phyloP scores from a whole-genome alignment of 179 eudicot species.

The Nepenthes alata region DNA sequence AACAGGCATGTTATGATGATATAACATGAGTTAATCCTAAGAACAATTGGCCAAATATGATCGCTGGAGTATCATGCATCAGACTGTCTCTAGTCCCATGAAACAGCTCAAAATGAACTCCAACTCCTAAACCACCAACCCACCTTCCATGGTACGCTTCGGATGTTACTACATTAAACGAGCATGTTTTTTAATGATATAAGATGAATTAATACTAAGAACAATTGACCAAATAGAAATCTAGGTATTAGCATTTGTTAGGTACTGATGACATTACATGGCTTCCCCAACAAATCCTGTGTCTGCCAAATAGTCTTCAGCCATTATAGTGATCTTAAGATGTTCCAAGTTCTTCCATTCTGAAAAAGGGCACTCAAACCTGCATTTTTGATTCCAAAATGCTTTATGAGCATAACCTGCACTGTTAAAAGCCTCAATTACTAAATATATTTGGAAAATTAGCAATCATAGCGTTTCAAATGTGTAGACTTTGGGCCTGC shows the following conservation, averaged over 20 bases:
- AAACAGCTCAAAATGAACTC: too few species aligned
- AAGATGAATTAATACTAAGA: too few species aligned
- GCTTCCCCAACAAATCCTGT: conserved; percentile 62
- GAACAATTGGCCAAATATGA: too few species aligned
- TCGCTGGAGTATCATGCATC: too few species aligned
- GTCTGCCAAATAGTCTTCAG: conserved; percentile 32
- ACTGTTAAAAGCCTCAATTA: conserved; percentile 3
- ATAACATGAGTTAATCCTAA: too few species aligned
- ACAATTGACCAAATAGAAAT: background rate
- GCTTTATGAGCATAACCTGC: conserved; percentile 47
- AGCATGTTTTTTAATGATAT: too few species aligned
- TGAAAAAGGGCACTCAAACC: conserved; percentile 29
- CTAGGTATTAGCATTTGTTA: background rate
- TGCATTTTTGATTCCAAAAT: conserved; percentile 65
- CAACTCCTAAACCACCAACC: too few species aligned
- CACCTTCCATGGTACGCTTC: background rate
- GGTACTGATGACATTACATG: conserved; percentile 23
- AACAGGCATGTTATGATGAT: background rate
- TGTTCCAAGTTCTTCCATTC: conserved; percentile 33
- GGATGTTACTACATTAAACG: background rate
- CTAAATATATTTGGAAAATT: background rate
- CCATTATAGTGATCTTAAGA: conserved; percentile 54
- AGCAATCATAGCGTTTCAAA: background rate
- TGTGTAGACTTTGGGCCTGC: background rate
- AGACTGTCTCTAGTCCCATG: too few species aligned